These are phyloP conservation scores for Nitzschia putrida DNA, from an alignment of 108 stramenopile genomes.

Conservation along the genomic window DNA sequence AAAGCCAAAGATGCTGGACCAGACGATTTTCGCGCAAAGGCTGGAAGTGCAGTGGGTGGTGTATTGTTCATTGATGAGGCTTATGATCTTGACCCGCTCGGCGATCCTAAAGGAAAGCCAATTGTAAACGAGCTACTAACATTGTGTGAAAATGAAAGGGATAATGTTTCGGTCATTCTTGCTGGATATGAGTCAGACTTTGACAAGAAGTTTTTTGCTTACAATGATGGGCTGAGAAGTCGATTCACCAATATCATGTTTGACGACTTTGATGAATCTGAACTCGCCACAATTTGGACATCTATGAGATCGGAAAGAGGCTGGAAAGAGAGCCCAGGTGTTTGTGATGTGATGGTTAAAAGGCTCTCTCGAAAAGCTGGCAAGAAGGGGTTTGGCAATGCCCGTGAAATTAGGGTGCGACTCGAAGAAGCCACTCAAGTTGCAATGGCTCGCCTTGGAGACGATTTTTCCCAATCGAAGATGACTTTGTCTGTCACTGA, in stretches of 20 bases:
- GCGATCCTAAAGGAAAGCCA: slow-evolving; percentile 43
- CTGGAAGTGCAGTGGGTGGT: slow-evolving; percentile 45
- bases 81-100: slow-evolving; percentile 54
- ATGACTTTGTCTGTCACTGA: slow-evolving; percentile 34
- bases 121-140: slow-evolving; percentile 43
- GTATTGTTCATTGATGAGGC: slow-evolving; percentile 82
- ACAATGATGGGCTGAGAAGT: slow-evolving; percentile 45
- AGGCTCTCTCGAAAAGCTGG: slow-evolving; percentile 37
- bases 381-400: slow-evolving; percentile 58
- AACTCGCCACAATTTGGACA: slow-evolving; percentile 40
- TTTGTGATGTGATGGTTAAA: slow-evolving; percentile 32
- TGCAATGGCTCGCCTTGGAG: slow-evolving; percentile 33
- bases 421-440: slow-evolving; percentile 32
- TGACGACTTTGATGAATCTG: slow-evolving; percentile 54
- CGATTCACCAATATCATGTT: slow-evolving; percentile 39
- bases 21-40: slow-evolving; percentile 39
- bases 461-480: slow-evolving; percentile 24
- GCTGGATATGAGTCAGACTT: slow-evolving; percentile 56
- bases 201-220: slow-evolving; percentile 42
- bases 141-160: slow-evolving; percentile 40
- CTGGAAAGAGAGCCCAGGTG: slow-evolving; percentile 31
- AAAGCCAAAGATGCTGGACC: slow-evolving; percentile 30
- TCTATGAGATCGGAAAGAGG: slow-evolving; percentile 17
- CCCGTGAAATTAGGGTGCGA: slow-evolving; percentile 36
- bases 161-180: slow-evolving; percentile 42